These are phyloP conservation scores for Rhizophora mangle DNA, from an alignment of 345 rosid species.

Conservation along the genomic window DNA sequence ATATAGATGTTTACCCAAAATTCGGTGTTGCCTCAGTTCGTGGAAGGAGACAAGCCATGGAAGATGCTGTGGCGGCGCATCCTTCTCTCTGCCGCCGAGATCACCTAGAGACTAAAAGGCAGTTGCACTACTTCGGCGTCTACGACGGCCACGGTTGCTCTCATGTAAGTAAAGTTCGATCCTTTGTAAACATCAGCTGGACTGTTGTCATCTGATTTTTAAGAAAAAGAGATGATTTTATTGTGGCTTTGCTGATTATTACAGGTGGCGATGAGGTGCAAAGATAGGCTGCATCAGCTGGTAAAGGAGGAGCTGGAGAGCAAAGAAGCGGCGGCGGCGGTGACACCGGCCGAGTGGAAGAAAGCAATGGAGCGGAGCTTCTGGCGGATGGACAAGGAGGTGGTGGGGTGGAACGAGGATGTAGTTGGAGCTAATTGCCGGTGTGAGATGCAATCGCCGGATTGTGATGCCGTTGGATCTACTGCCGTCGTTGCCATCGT, in stretches of 20 bases:
- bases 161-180: conserved; percentile 38
- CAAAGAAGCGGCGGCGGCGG: background rate
- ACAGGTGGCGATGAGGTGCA: conserved; percentile 61
- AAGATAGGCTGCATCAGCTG: conserved; percentile 60
- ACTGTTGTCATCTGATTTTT: background rate
- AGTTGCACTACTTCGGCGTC: conserved; percentile 66
- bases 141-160: conserved; percentile 84
- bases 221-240: background rate
- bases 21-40: conserved; percentile 73
- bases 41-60: conserved; percentile 88
- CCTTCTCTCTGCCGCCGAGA: conserved; percentile 45
- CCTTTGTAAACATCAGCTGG: no score
- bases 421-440: conserved; percentile 37
- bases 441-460: conserved; percentile 72
- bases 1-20: conserved; percentile 31
- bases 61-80: conserved; percentile 62
- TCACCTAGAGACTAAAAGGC: conserved; percentile 8
- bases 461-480: conserved; percentile 52
- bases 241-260: background rate
- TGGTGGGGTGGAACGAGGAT: conserved; percentile 27
- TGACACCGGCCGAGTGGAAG: conserved; percentile 36
- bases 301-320: conserved; percentile 40
- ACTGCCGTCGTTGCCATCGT: conserved; percentile 45
- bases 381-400: conserved; percentile 61
- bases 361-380: conserved; percentile 60